Base-by-base conservation (phyloP, 2,329 filamentous ascomycete species). In the Ascocoryne sarcoides region DNA sequence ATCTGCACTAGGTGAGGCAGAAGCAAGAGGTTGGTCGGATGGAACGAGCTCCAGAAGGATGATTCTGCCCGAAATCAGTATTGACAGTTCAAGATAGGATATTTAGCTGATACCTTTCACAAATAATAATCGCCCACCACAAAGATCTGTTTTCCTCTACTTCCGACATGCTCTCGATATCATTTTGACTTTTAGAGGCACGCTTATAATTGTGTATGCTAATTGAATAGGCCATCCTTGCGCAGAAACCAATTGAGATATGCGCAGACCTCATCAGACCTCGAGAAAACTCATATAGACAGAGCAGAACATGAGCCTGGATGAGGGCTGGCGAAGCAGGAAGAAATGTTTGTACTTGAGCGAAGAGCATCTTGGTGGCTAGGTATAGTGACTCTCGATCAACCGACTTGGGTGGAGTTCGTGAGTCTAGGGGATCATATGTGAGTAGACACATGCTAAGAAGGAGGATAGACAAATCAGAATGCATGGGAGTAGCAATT, bases 121-220 rank as follows among this genome's bases (percentile, higher is more conserved):
- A 47, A 19, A 53, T 52, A 10, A 49, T 45, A 21, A 53, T 34
- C 12, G 49, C 49, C 49, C 51, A 53, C 49, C 49, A 53, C 12
- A 45, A 47, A 19, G 42, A 40, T 19, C 47, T 40, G 3, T 37
- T 43, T 32, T 53, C 49, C 40, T 51, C 47, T 4, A 47, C 49
- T n/a, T 45, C 45, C 17, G 45, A 37, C 48, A 43, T 49, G 4
- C 26, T 30, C 33, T 54, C 45, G 35, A 42, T 52, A 10, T 46
- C 49, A 28, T 42, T 42, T 15, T 43, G 18, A 16, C 45, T 44
- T 12, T 42, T 19, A 3, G 49, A 51, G 17, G 42, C 44, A 8
- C 29, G 28, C 9, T 44, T 43, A n/a, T n/a, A n/a, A 16, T 45
- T 43, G 12, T 54, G 41, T 14, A 54, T 34, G 10, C 40, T 44